Base-by-base conservation (phyloP, 768 basidiomycete species). In the Tylopilus plumbeoviolaceoides region DNA sequence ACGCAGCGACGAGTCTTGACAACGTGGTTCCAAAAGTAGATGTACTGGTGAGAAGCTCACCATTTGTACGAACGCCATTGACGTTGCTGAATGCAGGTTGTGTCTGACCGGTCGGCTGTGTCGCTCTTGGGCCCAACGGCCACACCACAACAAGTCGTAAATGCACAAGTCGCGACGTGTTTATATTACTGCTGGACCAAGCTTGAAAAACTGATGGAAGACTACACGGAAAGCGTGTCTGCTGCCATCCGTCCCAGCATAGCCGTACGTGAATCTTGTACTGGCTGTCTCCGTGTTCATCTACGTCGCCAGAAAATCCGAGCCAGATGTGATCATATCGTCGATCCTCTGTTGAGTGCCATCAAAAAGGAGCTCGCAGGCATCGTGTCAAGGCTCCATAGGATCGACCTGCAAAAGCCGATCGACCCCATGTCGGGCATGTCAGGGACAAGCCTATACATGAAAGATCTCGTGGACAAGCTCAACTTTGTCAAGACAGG, bases 331-430 rank as follows among this genome's bases (percentile, higher is more conserved):
- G 78, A 83, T 42, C 73, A 73, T 7, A 72, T 89, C 21, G 70
- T 82, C 6, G 80, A 88, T 48, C 85, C 86, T 0, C 60, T 92
- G 17, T 70, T 83, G 35, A 69, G 74, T 3, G 81, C 87, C 4
- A 82, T 98, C 58, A 84, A 84, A 31, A 82, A 90, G 18, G 97
- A 99, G 59, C 73, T 93, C 31, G 77, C 83, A 33, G 79, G 84
- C 1, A 89, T 94, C 56, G 77, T 97, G 42, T 81, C 86, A 2
- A 83, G 87, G 48, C 75, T 99, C 27, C 95, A 98, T 70, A 82
- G 88, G 7, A 80, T 91, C 42, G 90, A 94, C 66, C 85, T 95
- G 63, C 80, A 81, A 46, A 88, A 85, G 69, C 72, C 81, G 9
- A 69, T 80, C 10, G 91, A 93, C 57, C 78, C 87, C 1, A 76